These are phyloP conservation scores for Magnusiomyces sp. DNA, from an alignment of 1,139 yeast genomes.

Conservation along the genomic window DNA sequence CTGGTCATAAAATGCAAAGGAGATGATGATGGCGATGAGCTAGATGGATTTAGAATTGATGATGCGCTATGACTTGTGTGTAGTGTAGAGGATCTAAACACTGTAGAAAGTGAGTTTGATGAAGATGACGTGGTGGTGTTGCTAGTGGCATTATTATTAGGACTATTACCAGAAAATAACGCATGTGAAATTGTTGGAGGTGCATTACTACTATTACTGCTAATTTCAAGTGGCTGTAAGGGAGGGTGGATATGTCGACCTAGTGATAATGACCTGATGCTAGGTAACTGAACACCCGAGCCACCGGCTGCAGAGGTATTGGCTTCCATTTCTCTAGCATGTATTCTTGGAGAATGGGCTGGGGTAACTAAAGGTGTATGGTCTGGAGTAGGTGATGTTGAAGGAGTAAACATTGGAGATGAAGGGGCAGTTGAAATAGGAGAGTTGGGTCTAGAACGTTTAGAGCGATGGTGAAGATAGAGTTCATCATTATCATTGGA, in stretches of 20 bases:
- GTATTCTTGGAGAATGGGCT: constrained; percentile 45
- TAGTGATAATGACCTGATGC: constrained; percentile 32
- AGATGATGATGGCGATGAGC: constrained; percentile 11
- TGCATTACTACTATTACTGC: constrained; percentile 13
- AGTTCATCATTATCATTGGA: constrained; percentile 35
- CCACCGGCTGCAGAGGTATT: constrained; percentile 17
- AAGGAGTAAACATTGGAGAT: constrained; percentile 35
- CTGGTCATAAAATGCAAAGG: constrained; percentile 2
- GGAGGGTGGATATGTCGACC: constrained; percentile 28
- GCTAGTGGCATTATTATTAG: not conserved
- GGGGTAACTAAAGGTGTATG: constrained; percentile 47
- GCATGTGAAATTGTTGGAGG: constrained; percentile 6
- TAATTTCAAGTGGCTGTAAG: constrained; percentile 30
- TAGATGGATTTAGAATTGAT: not conserved
- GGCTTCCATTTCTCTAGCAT: constrained; percentile 31
- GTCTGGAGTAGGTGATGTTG: constrained; percentile 43
- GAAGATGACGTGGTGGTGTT: not conserved
- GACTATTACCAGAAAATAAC: constrained; percentile 3
- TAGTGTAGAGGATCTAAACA: not conserved
- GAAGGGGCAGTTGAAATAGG: constrained; percentile 64
- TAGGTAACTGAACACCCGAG: constrained; percentile 32
- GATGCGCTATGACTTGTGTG: constrained; percentile 4
- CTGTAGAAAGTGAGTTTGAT: not conserved
- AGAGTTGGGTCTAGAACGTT: constrained; percentile 72
- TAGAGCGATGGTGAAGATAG: constrained; percentile 44